Evolutionary conservation across 306 rosid species (phyloP).

Genomic region (Vachellia pachyceras): DNA sequence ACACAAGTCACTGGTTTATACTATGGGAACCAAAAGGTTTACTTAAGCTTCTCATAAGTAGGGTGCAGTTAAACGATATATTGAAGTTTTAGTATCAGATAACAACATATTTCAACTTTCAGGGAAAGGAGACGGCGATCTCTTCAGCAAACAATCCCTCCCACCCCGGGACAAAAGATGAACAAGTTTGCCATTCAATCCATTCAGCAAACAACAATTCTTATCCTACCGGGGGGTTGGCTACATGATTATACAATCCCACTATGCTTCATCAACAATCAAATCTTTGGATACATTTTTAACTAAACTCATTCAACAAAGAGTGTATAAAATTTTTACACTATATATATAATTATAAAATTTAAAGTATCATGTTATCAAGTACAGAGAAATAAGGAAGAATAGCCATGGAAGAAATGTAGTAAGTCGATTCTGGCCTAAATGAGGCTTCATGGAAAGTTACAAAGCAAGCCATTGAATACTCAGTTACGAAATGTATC

Average conservation of each 20-base stretch:
- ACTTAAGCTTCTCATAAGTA: not conserved
- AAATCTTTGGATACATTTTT: no score
- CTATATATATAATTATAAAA: not conserved
- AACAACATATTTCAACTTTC: constrained; percentile 2
- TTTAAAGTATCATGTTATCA: not conserved
- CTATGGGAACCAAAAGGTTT: no score
- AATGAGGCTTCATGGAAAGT: not conserved
- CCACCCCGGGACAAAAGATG: not conserved
- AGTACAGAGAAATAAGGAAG: not conserved
- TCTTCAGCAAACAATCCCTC: not conserved
- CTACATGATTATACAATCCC: no score
- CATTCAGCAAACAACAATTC: no score
- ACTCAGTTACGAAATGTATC: not conserved
- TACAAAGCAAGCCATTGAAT: not conserved
- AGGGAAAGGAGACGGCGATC: not conserved
- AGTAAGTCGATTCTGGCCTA: not conserved
- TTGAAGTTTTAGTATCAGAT: not conserved
- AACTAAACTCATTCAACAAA: constrained; percentile 3
- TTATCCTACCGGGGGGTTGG: no score
- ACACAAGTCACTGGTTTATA: no score
- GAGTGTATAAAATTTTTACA: not conserved
- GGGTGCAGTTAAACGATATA: not conserved
- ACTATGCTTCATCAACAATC: no score
- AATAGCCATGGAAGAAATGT: not conserved
- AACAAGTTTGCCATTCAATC: not conserved